These are phyloP conservation scores for Rubus idaeus DNA, from an alignment of 306 rosid species.

Conservation along the genomic window DNA sequence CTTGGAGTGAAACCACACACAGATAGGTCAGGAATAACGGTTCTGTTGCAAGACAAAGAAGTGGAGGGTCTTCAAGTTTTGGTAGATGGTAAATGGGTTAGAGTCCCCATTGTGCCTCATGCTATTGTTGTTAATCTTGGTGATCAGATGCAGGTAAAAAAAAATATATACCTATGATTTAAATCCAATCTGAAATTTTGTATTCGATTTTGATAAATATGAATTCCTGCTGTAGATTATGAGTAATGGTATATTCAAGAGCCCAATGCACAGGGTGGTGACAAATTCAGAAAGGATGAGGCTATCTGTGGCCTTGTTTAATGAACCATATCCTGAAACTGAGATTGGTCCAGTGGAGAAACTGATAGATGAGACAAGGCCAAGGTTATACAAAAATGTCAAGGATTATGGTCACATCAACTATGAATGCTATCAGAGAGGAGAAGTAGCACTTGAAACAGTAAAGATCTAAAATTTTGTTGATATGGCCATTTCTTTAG, in stretches of 20 bases:
- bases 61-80: conserved; percentile 79
- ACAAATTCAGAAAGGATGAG: conserved; percentile 22
- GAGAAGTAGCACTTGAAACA: conserved; percentile 13
- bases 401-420: conserved; percentile 25
- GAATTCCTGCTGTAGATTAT: neutral
- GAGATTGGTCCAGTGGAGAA: conserved; percentile 14
- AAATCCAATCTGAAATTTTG: neutral
- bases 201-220: neutral
- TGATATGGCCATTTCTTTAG: too few species aligned
- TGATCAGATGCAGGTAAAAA: conserved; percentile 44
- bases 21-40: conserved; percentile 63
- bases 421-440: conserved; percentile 18
- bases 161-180: neutral
- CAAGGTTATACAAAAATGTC: conserved; percentile 4
- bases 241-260: conserved; percentile 23
- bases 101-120: conserved; percentile 54
- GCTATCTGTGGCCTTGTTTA: conserved; percentile 14
- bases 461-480: neutral
- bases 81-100: conserved; percentile 65
- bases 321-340: conserved; percentile 2
- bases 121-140: conserved; percentile 74
- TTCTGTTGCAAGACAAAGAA: conserved; percentile 61
- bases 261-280: conserved; percentile 22
- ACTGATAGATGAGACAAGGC: conserved; percentile 10
- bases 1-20: conserved; percentile 68